These are phyloP conservation scores for Coniosporium tulheliwenetii DNA, from an alignment of 2,329 filamentous ascomycete genomes.

Conservation along the genomic window DNA sequence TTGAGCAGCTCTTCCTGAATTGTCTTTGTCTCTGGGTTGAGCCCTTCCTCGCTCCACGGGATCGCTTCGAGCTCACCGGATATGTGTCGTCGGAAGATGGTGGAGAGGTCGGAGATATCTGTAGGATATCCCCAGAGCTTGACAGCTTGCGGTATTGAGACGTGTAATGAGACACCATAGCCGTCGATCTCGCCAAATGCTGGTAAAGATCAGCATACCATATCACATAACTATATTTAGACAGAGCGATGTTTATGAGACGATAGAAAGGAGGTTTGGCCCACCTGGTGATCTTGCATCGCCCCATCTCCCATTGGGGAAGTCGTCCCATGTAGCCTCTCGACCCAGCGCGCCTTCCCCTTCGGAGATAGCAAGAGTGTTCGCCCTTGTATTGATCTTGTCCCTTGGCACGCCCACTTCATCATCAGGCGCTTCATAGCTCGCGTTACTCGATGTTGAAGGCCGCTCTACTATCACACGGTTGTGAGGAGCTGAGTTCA, in stretches of 20 bases:
- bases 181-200: constrained; percentile 95
- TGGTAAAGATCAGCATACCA: constrained; percentile 3
- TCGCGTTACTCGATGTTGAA: constrained; percentile 32
- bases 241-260: too few relatives aligned
- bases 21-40: constrained; percentile 66
- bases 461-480: constrained; percentile 64
- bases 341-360: constrained; percentile 78
- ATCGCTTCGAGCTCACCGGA: constrained; percentile 65
- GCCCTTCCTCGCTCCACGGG: constrained; percentile 85
- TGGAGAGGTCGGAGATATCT: constrained; percentile 54
- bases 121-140: constrained; percentile 72
- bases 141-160: constrained; percentile 70
- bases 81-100: constrained; percentile 68
- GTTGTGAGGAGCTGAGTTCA: constrained; percentile 72
- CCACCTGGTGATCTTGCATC: constrained; percentile 63
- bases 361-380: constrained; percentile 85
- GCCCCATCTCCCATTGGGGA: constrained; percentile 90
- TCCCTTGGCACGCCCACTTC: constrained; percentile 65
- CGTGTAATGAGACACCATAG: constrained; percentile 92
- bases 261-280: neutral
- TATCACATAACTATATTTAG: neutral
- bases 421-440: constrained; percentile 52
- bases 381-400: constrained; percentile 59
- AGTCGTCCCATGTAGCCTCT: constrained; percentile 98
- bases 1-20: constrained; percentile 63